Evolutionary conservation across 371 early-diverging fungal species (phyloP), one percentile per base, ranked within the genome.

Genomic region (Apophysomyces ossiformis): DNA sequence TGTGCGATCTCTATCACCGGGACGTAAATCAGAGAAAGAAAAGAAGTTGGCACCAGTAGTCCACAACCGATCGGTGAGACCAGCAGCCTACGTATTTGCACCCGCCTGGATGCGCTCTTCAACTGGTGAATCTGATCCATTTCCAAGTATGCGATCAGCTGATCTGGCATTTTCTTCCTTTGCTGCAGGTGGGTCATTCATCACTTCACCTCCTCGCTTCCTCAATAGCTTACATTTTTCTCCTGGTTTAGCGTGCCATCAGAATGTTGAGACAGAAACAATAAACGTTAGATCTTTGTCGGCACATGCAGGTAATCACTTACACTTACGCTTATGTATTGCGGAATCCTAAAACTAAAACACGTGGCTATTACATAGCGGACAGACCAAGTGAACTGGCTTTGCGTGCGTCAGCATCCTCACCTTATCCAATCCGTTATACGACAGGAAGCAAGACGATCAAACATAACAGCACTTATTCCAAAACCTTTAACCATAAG

Each of bases 101-200:
- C 65, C 65, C 5, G 58, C 54, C 36, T 65, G 65, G 65, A 65
- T 65, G 65, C 43, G 50, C 4, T 18, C 15, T 26, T 15, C 50
- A 50, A 9, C 50, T 50, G 50, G 7, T 9, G 21, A 50, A 21
- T 32, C 50, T 50, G 21, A 18, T 8, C 21, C 50, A 9, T 50
- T 50, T 21, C 21, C 50, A 18, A 50, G 50, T 50, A 18, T 18
- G 21, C 50, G 50, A 50, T 50, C 50, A 7, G 50, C 50, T 11
- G 38, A 64, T 43, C 15, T 65, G 13, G 65, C 65, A 38, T 65
- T 65, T 58, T 57, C 65, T 37, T 65, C 65, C 43, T 65, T 65
- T 38, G 37, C 65, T 44, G 58, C 38, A 59, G 58, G 59, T 59
- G 60, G 50, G 50, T 50, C 50, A 50, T 21, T 8, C 4, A 50